Conservation (phyloP, 129 eudicot species). For the Artemisia argyi region DNA sequence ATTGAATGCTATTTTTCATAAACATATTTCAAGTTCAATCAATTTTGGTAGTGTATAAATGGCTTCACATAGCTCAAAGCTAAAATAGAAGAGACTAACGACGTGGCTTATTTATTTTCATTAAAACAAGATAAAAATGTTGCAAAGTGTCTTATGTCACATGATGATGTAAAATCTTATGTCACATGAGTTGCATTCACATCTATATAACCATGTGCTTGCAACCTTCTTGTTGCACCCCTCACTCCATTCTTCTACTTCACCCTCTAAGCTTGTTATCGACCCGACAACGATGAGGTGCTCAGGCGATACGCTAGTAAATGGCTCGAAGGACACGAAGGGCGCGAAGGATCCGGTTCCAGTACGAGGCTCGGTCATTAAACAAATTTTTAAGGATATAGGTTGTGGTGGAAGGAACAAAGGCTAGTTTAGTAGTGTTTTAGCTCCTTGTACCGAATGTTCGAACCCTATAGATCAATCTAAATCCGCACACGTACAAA, state of each 20-base stretch:
- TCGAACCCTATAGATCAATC: not conserved
- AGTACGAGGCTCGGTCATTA: conserved; percentile 26
- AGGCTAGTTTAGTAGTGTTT: not conserved
- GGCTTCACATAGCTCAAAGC: no score
- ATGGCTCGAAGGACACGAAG: conserved; percentile 2
- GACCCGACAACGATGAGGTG: conserved; percentile 13
- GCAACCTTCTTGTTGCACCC: not conserved
- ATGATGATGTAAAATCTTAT: not conserved
- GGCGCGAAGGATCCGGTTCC: conserved; percentile 22
- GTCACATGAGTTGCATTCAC: no score
- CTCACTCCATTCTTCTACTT: conserved; percentile 14
- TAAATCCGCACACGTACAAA: conserved; percentile 2
- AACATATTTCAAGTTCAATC: no score
- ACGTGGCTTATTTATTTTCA: no score
- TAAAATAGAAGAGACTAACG: no score
- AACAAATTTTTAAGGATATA: conserved; percentile 22
- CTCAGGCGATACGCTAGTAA: not conserved
- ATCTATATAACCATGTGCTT: conserved; percentile 24
- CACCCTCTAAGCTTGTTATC: not conserved
- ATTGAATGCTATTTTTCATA: no score
- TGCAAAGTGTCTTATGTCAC: no score
- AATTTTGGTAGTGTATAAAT: no score
- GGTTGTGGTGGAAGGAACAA: conserved; percentile 11
- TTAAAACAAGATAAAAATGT: no score
- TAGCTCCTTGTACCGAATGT: not conserved